Evolutionary conservation across 2,329 filamentous ascomycete species (phyloP), one percentile per base, ranked within the genome.

Genomic region (Fusarium penzigii): DNA sequence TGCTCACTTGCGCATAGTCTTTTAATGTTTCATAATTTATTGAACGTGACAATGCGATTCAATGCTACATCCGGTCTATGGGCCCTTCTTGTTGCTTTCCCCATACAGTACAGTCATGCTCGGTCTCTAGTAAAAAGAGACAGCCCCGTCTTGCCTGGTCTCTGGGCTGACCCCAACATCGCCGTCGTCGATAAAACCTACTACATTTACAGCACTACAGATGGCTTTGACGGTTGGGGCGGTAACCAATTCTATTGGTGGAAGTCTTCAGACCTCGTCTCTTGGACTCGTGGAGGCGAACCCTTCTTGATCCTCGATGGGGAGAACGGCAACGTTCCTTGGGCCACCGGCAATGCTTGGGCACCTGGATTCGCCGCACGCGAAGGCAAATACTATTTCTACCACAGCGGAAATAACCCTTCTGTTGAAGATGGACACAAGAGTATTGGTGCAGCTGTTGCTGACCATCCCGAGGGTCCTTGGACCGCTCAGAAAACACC

Each of bases 321-420:
- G n/a, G 66, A 69, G 0, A 66, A 63, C 20, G 76, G 76, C 11
- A 78, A 86, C 51, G 77, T 88, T 1, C 83, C 83, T 2, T 88
- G 85, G 85, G 83, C 83, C 0, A 78, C 75, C 1, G 85, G 86
- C 53, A 86, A 87, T 59, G 79, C 86, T 4, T 88, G 85, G 85
- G 85, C 85, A 0, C 85, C 85, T 0, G 83, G 85, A 46, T 85
- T 85, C 3, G 81, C 82, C 1, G 69, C 73, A 44, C 82, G 81
- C 45, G 73, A 81, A 52, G 82, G 81, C 0, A 84, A 83, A 68
- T 88, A 82, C 69, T 87, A 85, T 61, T 80, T 88, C 29, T 86
- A 84, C 68, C 87, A 86, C 67, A 78, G 72, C 38, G 77, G 77
- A 0, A 66, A 78, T 14, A 76, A 76, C 40, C 81, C 83, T 0